Evolutionary conservation across 2,329 filamentous ascomycete genomes (phyloP), one percentile per base, ranked within the genome.

Genomic region (Camillea tinctor): DNA sequence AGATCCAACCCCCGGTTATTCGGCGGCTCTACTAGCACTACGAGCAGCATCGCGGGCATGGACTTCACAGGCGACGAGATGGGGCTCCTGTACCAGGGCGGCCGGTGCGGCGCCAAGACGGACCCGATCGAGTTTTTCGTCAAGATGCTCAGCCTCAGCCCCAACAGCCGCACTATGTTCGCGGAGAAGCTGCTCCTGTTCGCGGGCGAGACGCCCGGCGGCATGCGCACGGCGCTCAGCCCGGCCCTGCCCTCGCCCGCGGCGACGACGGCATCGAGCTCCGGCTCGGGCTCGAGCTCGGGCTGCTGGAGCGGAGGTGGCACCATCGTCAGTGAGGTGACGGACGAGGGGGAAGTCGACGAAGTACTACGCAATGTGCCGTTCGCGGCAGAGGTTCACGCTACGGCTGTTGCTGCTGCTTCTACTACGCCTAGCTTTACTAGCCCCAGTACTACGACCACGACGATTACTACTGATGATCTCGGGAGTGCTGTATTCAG

Each of bases 51-150:
- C 4, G 59, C 62, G 8, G 62, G 62, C 3, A 75, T 75, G 73
- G 73, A 75, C 61, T 70, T 71, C 7, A 68, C 71, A 1, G 67
- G 65, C 5, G 66, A 68, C 7, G 74, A 75, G 26, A 62, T 76
- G 54, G 73, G 70, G 20, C 66, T 75, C 2, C 60, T 76, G 1
- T 66, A 71, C 13, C 49, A 55, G 2, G 68, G 70, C 4, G 72
- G 74, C 3, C 65, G 74, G 15, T 63, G 69, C 44, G 72, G 74
- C 4, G 71, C 74, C 1, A 67, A 68, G 1, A 68, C 76, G 26
- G 78, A 81, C 48, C 76, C 77, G 4, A 72, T 80, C 26, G 75
- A 77, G 61, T 75, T 80, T 19, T 80, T 80, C 63, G 74, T 81
- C 15, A 74, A 73, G 48, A 79, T 76, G 0, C 67, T 81, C 17